Evolutionary conservation across 768 basidiomycete genomes (phyloP).

Genomic region (Gautieria morchelliformis): DNA sequence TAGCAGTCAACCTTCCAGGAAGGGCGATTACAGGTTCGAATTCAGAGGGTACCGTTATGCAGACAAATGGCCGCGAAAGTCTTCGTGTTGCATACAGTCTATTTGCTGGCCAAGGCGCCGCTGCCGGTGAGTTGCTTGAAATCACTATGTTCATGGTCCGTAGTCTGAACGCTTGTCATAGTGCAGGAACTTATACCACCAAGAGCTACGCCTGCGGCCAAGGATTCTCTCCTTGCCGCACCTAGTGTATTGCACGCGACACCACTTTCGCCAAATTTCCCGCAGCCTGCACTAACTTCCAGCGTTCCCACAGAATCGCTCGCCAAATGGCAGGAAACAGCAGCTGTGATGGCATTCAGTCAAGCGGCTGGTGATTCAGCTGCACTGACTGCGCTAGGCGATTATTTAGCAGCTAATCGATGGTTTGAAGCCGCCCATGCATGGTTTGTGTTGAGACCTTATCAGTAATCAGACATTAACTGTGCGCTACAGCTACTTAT

Average conservation of each 20-base stretch:
- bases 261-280: conserved; percentile 58
- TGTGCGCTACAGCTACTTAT: conserved; percentile 55
- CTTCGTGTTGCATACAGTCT: conserved; percentile 75
- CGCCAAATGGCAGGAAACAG: conserved; percentile 76
- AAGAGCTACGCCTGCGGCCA: conserved; percentile 33
- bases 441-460: conserved; percentile 49
- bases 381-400: conserved; percentile 76
- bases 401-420: conserved; percentile 61
- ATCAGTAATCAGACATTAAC: neutral
- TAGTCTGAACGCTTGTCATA: conserved; percentile 19
- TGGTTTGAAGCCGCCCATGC: conserved; percentile 82
- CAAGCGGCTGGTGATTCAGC: conserved; percentile 59
- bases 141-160: conserved; percentile 3
- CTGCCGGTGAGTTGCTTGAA: conserved; percentile 44
- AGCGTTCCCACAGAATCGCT: conserved; percentile 56
- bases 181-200: conserved; percentile 69
- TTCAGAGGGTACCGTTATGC: conserved; percentile 13
- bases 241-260: conserved; percentile 31
- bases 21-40: conserved; percentile 12
- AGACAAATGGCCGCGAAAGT: conserved; percentile 53
- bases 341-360: conserved; percentile 72
- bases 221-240: conserved; percentile 31
- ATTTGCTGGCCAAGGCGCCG: conserved; percentile 74
- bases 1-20: conserved; percentile 35
- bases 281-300: conserved; percentile 29